Base-by-base conservation (phyloP, 208 protist species). In the Angomonas deanei region DNA sequence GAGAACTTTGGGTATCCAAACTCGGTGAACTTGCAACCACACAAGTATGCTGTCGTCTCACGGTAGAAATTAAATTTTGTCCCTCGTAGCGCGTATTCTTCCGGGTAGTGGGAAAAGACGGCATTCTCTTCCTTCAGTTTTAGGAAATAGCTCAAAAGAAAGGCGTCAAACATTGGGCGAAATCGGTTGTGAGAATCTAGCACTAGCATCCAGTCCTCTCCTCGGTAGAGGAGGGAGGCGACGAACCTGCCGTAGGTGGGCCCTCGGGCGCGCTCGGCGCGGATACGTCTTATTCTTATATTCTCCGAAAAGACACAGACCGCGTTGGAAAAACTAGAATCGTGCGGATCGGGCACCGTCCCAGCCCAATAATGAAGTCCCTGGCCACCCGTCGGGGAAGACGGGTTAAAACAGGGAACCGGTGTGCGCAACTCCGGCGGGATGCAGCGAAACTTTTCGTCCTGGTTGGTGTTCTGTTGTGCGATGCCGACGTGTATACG, bases 181-280 rank as follows among this genome's bases (percentile, higher is more conserved):
- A 96, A 96, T 21, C 75, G 71, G 63, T 88, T 92, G 70, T 96
- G 90, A 0, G 90, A 92, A 64, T 96, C 90, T 10, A 96, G 59
- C 36, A 94, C 72, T 33, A 96, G 32, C 34, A 68, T 46, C 32
- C 84, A 61, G 28, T 60, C 60, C 76, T 96, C 87, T 10, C 86
- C 87, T 11, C 76, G 70, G 66, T 91, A 93, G 32, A 96, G 69
- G 54, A 94, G 78, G 82, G 89, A 92, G 32, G 82, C 80, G 73
- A 92, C 79, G 76, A 83, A 93, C 19, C 87, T 71, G 11, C 85
- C 87, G 54, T 77, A 91, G 15, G 85, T 92, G 17, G 92, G 92
- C 8, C 94, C 94, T 15, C 62, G 62, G 1, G 91, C 85, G 10
- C 76, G 52, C 10, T 11, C 34, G 8, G 86, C 48, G 36, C 67